Conservation (phyloP, 345 rosid genomes). For the Eucalyptus rudis region DNA sequence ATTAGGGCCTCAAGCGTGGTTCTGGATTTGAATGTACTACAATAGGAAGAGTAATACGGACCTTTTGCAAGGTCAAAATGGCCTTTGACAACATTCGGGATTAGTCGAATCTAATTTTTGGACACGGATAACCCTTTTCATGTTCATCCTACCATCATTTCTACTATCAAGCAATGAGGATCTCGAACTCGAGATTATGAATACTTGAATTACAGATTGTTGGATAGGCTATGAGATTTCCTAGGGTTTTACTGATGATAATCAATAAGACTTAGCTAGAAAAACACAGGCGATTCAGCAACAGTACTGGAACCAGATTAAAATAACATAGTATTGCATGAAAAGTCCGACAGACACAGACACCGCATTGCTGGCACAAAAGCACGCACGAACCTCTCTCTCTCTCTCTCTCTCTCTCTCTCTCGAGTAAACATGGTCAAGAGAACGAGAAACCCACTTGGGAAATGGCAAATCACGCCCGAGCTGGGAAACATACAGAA, state of each 20-base stretch:
- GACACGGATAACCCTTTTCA: neutral
- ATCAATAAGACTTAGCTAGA: neutral
- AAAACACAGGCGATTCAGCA: neutral
- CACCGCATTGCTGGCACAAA: neutral
- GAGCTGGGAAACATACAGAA: neutral
- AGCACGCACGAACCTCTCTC: neutral
- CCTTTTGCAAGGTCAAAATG: neutral
- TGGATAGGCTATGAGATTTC: neutral
- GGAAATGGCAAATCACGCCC: neutral
- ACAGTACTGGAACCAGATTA: neutral
- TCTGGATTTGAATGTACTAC: neutral
- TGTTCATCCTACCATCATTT: neutral
- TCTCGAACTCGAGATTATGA: neutral
- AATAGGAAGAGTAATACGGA: neutral
- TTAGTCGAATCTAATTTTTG: neutral
- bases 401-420: neutral
- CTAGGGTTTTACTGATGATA: neutral
- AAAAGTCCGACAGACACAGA: slow-evolving; percentile 16
- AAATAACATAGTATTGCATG: slow-evolving; percentile 13
- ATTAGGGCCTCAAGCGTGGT: neutral
- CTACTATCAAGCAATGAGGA: neutral
- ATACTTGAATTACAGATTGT: neutral
- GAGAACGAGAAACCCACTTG: neutral
- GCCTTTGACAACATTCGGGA: neutral
- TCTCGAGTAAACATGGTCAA: neutral